These are phyloP conservation scores for Coccomyxa sp. DNA, from an alignment of 139 green algal species.

Conservation along the genomic window DNA sequence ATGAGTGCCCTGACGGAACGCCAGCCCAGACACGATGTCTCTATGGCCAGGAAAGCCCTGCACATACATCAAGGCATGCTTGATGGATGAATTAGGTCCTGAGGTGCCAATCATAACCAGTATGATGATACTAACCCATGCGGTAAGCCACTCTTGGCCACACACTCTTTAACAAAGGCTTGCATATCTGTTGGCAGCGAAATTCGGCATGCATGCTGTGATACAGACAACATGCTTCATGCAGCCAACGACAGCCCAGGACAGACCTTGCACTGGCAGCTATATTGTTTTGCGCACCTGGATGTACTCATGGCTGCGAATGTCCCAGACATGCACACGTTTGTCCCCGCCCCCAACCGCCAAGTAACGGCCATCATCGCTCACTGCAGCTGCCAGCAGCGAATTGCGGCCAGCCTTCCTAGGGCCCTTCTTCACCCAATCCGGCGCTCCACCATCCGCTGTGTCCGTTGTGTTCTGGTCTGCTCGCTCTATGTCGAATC, in stretches of 20 bases:
- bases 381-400: slow-evolving; percentile 68
- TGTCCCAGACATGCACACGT: slow-evolving; percentile 85
- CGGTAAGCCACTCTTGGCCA: too few relatives aligned
- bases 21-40: slow-evolving; percentile 67
- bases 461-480: not conserved
- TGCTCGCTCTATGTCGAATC: slow-evolving; percentile 3
- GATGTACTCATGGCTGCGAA: slow-evolving; percentile 27
- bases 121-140: too few relatives aligned
- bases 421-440: slow-evolving; percentile 14
- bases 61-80: not conserved
- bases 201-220: too few relatives aligned
- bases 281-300: not conserved
- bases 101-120: too few relatives aligned
- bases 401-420: slow-evolving; percentile 21
- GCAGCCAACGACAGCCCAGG: too few relatives aligned
- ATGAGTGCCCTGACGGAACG: slow-evolving; percentile 78
- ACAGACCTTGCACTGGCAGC: too few relatives aligned
- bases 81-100: not conserved
- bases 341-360: slow-evolving; percentile 76
- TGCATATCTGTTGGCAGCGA: too few relatives aligned
- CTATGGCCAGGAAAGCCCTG: slow-evolving; percentile 64
- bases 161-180: too few relatives aligned
- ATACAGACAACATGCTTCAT: too few relatives aligned
- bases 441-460: slow-evolving; percentile 1
- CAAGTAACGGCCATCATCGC: slow-evolving; percentile 60